These are phyloP conservation scores for Talaromyces sp. DNA, from an alignment of 2,329 filamentous ascomycete species.

Conservation along the genomic window DNA sequence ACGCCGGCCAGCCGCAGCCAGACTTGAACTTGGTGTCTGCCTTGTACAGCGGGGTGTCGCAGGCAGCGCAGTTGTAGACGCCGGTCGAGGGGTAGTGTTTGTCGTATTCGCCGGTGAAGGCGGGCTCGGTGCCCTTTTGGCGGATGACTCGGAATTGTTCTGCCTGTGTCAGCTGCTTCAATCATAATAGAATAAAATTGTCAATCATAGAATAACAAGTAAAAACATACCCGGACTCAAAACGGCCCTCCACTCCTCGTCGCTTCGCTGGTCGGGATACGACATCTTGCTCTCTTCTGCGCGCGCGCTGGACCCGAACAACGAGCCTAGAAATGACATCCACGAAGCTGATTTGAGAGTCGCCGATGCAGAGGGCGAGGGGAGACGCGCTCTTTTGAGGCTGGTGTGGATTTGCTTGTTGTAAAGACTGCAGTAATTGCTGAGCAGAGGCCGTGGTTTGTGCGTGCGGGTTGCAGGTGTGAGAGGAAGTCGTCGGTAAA, in stretches of 20 bases:
- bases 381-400: not conserved
- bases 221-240: constrained; percentile 58
- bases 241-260: constrained; percentile 85
- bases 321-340: constrained; percentile 69
- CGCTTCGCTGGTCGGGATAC: constrained; percentile 72
- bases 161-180: constrained; percentile 34
- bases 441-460: not conserved
- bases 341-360: constrained; percentile 61
- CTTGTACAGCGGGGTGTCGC: constrained; percentile 82
- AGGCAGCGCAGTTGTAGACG: constrained; percentile 82
- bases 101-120: constrained; percentile 77
- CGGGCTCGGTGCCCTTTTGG: constrained; percentile 81
- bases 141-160: constrained; percentile 95
- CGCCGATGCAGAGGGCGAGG: not conserved
- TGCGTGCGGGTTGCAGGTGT: not conserved
- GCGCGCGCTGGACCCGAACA: constrained; percentile 61
- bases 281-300: constrained; percentile 41
- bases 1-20: constrained; percentile 95
- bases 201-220: too few relatives aligned
- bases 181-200: too few relatives aligned
- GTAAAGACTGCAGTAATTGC: not conserved
- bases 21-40: constrained; percentile 93
- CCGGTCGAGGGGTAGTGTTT: constrained; percentile 73
- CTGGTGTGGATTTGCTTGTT: constrained; percentile 4
- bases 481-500: not conserved